phyloP scores from a whole-genome alignment of 129 eudicot species.

The Helianthus tuberosus region DNA sequence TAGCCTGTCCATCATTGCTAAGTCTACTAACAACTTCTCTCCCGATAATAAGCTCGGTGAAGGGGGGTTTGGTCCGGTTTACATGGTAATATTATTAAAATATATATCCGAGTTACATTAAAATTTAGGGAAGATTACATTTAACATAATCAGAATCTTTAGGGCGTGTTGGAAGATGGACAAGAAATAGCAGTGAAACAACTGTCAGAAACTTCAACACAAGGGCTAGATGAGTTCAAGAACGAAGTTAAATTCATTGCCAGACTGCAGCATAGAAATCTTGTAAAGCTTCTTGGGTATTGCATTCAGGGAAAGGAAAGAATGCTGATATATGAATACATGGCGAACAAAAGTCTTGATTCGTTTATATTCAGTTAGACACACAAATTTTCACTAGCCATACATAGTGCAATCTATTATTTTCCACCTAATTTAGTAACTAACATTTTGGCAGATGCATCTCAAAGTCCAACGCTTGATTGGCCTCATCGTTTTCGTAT shows the following conservation, averaged over 20 bases:
- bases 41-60: constrained; percentile 31
- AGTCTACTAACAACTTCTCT: constrained; percentile 31
- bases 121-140: not conserved
- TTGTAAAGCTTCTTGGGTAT: constrained; percentile 39
- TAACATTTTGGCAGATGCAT: constrained; percentile 9
- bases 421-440: not conserved
- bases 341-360: constrained; percentile 35
- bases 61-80: constrained; percentile 45
- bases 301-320: constrained; percentile 36
- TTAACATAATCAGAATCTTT: not conserved
- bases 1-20: constrained; percentile 24
- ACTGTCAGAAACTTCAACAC: constrained; percentile 22
- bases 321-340: constrained; percentile 28
- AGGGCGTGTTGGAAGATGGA: constrained; percentile 34
- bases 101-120: not conserved
- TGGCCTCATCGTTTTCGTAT: constrained; percentile 29
- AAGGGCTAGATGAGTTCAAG: constrained; percentile 33
- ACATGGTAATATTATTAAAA: constrained; percentile 22
- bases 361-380: constrained; percentile 23
- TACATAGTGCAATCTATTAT: not conserved
- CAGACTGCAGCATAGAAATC: constrained; percentile 46
- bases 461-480: constrained; percentile 17
- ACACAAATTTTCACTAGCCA: not conserved
- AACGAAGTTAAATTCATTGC: constrained; percentile 36
- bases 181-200: constrained; percentile 31